Evolutionary conservation across 1,139 yeast genomes (phyloP).

Genomic region (Citeromyces hawaiiensis): DNA sequence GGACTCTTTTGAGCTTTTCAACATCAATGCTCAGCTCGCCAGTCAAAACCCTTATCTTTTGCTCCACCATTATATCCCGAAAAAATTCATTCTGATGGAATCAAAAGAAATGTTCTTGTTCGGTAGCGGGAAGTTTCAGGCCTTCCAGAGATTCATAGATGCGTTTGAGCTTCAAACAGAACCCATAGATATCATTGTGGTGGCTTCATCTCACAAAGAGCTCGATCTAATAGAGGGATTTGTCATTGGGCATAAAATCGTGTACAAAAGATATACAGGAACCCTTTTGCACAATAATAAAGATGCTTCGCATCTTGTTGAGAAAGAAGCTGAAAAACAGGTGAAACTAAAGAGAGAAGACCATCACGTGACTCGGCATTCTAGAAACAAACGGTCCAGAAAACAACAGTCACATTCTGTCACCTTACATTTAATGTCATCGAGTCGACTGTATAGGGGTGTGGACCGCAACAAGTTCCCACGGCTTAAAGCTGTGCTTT

Average conservation of each 20-base stretch:
- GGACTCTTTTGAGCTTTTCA: constrained; percentile 24
- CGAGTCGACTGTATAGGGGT: constrained; percentile 23
- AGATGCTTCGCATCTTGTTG: background rate
- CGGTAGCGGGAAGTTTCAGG: constrained; percentile 45
- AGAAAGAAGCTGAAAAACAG: constrained; percentile 17
- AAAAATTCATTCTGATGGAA: constrained; percentile 50
- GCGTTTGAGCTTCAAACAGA: constrained; percentile 14
- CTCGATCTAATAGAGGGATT: constrained; percentile 59
- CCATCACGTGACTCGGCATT: constrained; percentile 20
- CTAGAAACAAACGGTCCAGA: constrained; percentile 24
- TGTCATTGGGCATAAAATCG: constrained; percentile 43
- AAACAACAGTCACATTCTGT: constrained; percentile 11
- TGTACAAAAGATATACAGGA: constrained; percentile 49
- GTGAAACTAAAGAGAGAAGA: too few relatives aligned
- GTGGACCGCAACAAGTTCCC: constrained; percentile 12
- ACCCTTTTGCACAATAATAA: constrained; percentile 35
- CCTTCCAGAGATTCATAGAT: constrained; percentile 34
- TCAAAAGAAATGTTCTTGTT: constrained; percentile 38
- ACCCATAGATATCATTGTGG: constrained; percentile 27
- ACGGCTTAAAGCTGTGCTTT: constrained; percentile 26
- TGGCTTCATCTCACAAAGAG: constrained; percentile 52
- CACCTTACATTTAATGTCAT: constrained; percentile 25
- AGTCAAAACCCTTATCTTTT: constrained; percentile 54
- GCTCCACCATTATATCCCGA: constrained; percentile 67
- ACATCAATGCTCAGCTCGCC: constrained; percentile 34